Conservation (phyloP, 352 stramenopile genomes). For the Pythium coloratum region DNA sequence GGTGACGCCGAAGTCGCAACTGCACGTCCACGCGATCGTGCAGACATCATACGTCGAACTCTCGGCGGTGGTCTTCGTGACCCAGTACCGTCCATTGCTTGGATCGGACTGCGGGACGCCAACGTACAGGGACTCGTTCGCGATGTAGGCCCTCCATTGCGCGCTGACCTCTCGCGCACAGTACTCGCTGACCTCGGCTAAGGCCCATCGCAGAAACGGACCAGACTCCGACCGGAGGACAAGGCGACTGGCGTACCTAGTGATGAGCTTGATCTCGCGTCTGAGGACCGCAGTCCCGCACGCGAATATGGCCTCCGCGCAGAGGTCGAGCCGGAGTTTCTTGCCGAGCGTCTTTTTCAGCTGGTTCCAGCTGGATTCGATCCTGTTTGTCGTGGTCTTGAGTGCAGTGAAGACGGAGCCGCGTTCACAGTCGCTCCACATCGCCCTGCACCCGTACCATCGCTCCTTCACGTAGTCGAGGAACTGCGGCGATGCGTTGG, state of each 20-base stretch:
- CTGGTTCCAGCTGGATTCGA: constrained; percentile 11
- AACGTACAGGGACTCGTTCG: no score
- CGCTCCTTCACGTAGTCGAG: neutral
- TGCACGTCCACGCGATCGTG: neutral
- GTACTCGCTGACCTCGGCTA: no score
- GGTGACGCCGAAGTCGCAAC: neutral
- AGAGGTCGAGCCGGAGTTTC: constrained; percentile 1
- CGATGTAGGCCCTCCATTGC: no score
- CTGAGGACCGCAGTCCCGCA: neutral
- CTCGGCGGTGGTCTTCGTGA: neutral
- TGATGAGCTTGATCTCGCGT: neutral
- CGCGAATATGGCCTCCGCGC: neutral
- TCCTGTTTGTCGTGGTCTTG: constrained; percentile 1
- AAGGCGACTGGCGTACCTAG: neutral
- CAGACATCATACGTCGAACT: neutral
- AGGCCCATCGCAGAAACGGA: neutral
- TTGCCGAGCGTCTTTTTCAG: neutral
- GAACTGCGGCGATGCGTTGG: neutral
- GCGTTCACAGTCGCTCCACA: neutral
- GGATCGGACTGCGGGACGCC: no score
- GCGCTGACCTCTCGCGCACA: no score
- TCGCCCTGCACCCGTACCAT: neutral
- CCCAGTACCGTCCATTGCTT: no score
- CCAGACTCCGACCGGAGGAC: neutral
- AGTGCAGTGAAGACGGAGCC: constrained; percentile 2